phyloP scores from a whole-genome alignment of 2,329 filamentous ascomycete genomes.

The Talaromyces sp. region DNA sequence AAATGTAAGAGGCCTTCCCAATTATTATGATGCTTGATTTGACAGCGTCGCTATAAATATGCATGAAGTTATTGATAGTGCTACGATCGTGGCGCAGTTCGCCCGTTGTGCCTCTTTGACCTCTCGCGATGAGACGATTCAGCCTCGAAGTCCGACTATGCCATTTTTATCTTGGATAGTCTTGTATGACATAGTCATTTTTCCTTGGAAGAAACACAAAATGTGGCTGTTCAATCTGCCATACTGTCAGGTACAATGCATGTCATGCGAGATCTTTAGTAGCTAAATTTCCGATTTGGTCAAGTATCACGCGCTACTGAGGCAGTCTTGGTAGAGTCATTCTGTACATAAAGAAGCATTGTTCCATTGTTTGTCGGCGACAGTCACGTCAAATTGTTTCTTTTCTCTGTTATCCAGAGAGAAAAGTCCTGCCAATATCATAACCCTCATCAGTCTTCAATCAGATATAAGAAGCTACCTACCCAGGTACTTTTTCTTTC shows the following conservation, averaged over 20 bases:
- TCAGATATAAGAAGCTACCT: neutral
- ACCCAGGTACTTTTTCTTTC: neutral
- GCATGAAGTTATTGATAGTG: neutral
- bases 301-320: neutral
- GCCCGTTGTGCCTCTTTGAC: neutral
- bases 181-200: neutral
- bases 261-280: constrained; percentile 3
- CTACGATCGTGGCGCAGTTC: constrained; percentile 5
- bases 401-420: neutral
- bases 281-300: neutral
- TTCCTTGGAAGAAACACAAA: neutral
- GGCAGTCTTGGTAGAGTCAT: neutral
- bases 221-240: constrained; percentile 11
- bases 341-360: neutral
- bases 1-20: neutral
- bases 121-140: neutral
- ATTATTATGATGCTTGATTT: neutral
- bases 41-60: neutral
- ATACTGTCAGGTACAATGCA: constrained; percentile 14
- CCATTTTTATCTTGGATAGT: neutral
- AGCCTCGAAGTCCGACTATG: constrained; percentile 5
- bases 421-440: neutral
- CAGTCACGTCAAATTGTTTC: neutral
- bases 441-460: neutral
- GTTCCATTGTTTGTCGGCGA: neutral